phyloP scores from a whole-genome alignment of 495 filamentous ascomycete species.

The Cercophora scortea region DNA sequence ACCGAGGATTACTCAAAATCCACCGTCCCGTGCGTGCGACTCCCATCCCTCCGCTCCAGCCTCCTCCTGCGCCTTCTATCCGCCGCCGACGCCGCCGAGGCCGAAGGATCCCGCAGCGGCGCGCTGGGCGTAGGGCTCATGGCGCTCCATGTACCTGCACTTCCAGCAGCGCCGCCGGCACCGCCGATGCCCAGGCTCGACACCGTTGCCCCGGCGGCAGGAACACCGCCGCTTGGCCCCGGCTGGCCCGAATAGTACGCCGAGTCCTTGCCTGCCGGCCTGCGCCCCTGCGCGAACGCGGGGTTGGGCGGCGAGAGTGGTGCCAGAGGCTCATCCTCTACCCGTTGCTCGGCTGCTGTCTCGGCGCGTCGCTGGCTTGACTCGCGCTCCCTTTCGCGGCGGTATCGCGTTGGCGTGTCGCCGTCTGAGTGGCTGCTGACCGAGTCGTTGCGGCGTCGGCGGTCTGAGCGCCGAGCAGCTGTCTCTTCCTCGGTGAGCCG shows the following conservation, averaged over 20 bases:
- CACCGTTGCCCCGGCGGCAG: slow-evolving; percentile 25
- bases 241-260: slow-evolving; percentile 46
- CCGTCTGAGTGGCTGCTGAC: slow-evolving; percentile 39
- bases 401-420: slow-evolving; percentile 36
- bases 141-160: slow-evolving; percentile 30
- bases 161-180: slow-evolving; percentile 15
- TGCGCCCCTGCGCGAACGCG: slow-evolving; percentile 31
- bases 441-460: slow-evolving; percentile 34
- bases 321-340: slow-evolving; percentile 10
- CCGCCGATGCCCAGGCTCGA: slow-evolving; percentile 30
- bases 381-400: slow-evolving; percentile 29
- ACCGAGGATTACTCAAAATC: slow-evolving; percentile 27
- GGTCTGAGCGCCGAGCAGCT: slow-evolving; percentile 11
- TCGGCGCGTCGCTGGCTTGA: slow-evolving; percentile 31
- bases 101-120: slow-evolving; percentile 7
- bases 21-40: slow-evolving; percentile 24
- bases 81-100: slow-evolving; percentile 25
- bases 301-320: slow-evolving; percentile 40
- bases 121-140: slow-evolving; percentile 23
- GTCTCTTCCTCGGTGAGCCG: slow-evolving; percentile 71
- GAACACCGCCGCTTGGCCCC: slow-evolving; percentile 29
- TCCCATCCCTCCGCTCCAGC: slow-evolving; percentile 38
- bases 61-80: slow-evolving; percentile 40
- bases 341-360: slow-evolving; percentile 30
- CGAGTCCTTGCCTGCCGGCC: slow-evolving; percentile 38